Evolutionary conservation across 768 basidiomycete genomes (phyloP), one percentile per base, ranked within the genome.

Genomic region (Pholiota conissans): DNA sequence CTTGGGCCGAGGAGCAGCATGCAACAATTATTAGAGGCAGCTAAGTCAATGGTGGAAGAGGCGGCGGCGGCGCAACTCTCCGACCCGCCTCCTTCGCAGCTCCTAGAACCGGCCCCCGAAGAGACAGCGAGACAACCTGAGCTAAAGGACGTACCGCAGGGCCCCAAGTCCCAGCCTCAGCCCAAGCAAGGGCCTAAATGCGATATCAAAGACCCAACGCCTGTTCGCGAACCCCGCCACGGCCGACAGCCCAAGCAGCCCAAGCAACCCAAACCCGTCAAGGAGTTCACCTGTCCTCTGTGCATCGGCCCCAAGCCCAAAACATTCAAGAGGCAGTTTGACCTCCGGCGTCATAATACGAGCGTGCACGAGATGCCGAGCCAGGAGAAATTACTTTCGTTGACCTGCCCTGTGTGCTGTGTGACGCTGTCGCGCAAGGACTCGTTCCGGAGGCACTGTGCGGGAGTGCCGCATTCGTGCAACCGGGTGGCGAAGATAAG

Each of bases 311-410:
- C 45, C n/a, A 45, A 46, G 20, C 34, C 34, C 1, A 54, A 47
- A 14, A 47, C 45, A 2, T 68, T 68, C 46, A 65, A 62, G 24
- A 64, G 67, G 8, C 59, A 57, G 18, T 64, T 53, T 39, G 65
- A 66, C 46, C 45, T 61, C 55, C n/a, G 39, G 49, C 59, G 65
- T 28, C 65, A 66, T 50, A 60, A 60, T 13, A 55, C 57, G 26
- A 56, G 28, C 22, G 48, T 60, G n/a, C 65, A 66, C 40, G 56
- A 59, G 49, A 39, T 27, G n/a, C 56, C 20, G 37, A 52, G 30
- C 5, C n/a, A 39, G 16, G 56, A 55, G n/a, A 54, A 32, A 1
- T 8, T 50, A 3, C 49, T 29, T 5, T 46, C 57, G 22, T 56
- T 51, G 32, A 66, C 63, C 14, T 66, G 65, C 47, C 59, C 63